Evolutionary conservation across 2,329 filamentous ascomycete species (phyloP).

Genomic region (Bipolaris sorokiniana): DNA sequence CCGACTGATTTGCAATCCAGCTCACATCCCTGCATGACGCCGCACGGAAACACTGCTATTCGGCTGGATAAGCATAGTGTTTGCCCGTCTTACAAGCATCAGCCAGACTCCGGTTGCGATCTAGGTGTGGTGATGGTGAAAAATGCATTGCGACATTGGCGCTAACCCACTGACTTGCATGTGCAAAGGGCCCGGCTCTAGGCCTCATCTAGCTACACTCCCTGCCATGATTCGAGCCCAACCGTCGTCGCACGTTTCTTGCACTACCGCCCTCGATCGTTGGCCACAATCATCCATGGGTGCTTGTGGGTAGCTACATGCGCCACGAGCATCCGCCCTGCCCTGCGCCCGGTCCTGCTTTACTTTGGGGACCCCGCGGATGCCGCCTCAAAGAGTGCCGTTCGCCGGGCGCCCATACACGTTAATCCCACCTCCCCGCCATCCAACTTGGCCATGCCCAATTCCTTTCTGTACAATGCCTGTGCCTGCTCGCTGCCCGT

Average conservation of each 20-base stretch:
- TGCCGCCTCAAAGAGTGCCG: conserved; percentile 24
- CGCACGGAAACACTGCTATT: too few relatives aligned
- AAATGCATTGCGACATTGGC: conserved; percentile 16
- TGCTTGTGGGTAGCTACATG: conserved; percentile 12
- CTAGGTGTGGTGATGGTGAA: conserved; percentile 12
- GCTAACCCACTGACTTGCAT: conserved; percentile 13
- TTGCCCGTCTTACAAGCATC: not conserved
- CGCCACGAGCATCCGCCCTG: conserved; percentile 5
- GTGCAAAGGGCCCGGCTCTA: conserved; percentile 18
- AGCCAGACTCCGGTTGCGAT: conserved; percentile 10
- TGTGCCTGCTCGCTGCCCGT: conserved; percentile 34
- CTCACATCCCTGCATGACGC: not conserved
- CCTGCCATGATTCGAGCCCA: conserved; percentile 31
- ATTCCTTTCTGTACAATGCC: conserved; percentile 33
- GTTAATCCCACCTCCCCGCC: conserved; percentile 26
- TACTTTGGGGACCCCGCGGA: conserved; percentile 7
- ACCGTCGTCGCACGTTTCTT: conserved; percentile 31
- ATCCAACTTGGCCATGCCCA: conserved; percentile 38
- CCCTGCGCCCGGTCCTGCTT: conserved; percentile 15
- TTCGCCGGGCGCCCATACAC: conserved; percentile 35
- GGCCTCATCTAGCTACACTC: conserved; percentile 22
- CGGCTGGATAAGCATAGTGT: too few relatives aligned
- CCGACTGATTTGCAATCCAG: conserved; percentile 3
- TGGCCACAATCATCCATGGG: conserved; percentile 26
- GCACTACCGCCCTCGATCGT: conserved; percentile 28